These are phyloP conservation scores for Gloeopeniophorella convolvens DNA, from an alignment of 768 basidiomycete species.

Conservation along the genomic window DNA sequence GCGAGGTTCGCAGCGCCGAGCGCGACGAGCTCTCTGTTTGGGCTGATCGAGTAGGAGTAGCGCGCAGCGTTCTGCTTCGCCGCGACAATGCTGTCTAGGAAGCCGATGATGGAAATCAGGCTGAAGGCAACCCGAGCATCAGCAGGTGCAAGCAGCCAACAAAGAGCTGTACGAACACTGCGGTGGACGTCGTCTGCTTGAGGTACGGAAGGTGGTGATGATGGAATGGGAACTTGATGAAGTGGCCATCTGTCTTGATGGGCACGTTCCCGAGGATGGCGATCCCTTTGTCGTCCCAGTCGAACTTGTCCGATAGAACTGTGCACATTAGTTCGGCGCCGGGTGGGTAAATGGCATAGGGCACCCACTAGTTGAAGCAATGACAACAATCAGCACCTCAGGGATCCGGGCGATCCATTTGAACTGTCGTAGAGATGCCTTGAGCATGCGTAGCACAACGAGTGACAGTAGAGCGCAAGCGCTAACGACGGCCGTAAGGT, in stretches of 20 bases:
- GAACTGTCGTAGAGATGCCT: conserved; percentile 43
- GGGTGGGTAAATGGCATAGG: neutral
- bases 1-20: conserved; percentile 79
- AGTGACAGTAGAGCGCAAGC: conserved; percentile 63
- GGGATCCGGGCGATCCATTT: conserved; percentile 73
- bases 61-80: conserved; percentile 87
- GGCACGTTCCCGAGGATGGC: conserved; percentile 78
- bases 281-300: conserved; percentile 76
- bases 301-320: conserved; percentile 65
- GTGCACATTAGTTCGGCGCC: neutral
- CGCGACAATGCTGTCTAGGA: conserved; percentile 90
- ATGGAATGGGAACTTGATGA: conserved; percentile 70
- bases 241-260: conserved; percentile 49
- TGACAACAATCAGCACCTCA: conserved; percentile 85
- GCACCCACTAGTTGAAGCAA: conserved; percentile 68
- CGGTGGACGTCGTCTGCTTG: conserved; percentile 76
- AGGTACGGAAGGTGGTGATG: conserved; percentile 56
- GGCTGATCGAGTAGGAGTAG: conserved; percentile 83
- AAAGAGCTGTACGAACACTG: conserved; percentile 44
- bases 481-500: conserved; percentile 66
- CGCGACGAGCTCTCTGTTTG: conserved; percentile 94
- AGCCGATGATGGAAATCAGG: conserved; percentile 78
- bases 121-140: conserved; percentile 32
- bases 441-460: conserved; percentile 52
- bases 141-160: neutral